A percentile compares a stretch with the other conserved stretches of the same genome.
Conservation (phyloP, 2,329 filamentous ascomycete species). For the Trichoderma brevicompactum region DNA sequence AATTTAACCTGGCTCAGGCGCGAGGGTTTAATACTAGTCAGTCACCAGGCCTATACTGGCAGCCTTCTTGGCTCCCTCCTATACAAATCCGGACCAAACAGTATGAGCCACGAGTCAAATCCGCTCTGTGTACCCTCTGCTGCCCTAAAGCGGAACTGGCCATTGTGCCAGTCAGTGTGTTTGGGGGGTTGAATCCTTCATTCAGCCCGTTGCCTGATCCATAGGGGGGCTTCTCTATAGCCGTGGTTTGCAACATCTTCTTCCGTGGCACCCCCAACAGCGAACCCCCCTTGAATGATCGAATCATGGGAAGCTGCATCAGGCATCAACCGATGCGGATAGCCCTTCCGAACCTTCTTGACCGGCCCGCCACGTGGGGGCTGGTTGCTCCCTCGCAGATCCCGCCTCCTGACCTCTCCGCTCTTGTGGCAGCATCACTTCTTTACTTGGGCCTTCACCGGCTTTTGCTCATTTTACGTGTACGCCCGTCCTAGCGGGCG, state of each 20-base stretch:
- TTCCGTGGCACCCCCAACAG: neutral
- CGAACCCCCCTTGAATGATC: constrained; percentile 22
- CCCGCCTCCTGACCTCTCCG: neutral
- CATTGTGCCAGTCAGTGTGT: neutral
- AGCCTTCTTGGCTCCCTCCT: constrained; percentile 20
- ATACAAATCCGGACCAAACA: constrained; percentile 11
- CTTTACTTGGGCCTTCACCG: constrained; percentile 9
- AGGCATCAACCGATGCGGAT: constrained; percentile 29
- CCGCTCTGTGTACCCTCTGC: constrained; percentile 23
- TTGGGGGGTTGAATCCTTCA: neutral
- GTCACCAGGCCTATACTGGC: constrained; percentile 20
- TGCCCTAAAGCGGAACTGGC: neutral
- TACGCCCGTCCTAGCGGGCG: constrained; percentile 13
- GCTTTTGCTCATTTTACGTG: constrained; percentile 17
- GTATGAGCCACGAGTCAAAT: constrained; percentile 18
- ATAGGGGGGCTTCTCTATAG: neutral
- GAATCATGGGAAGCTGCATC: constrained; percentile 27
- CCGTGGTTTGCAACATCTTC: neutral
- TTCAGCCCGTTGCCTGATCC: neutral
- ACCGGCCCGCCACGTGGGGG: constrained; percentile 28
- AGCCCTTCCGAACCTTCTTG: constrained; percentile 12
- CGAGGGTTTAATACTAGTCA: neutral
- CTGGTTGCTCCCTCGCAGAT: constrained; percentile 3
- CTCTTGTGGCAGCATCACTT: neutral
- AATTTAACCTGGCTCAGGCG: neutral